These are phyloP conservation scores for Acidomyces sp. DNA, from an alignment of 495 filamentous ascomycete species.

Conservation along the genomic window DNA sequence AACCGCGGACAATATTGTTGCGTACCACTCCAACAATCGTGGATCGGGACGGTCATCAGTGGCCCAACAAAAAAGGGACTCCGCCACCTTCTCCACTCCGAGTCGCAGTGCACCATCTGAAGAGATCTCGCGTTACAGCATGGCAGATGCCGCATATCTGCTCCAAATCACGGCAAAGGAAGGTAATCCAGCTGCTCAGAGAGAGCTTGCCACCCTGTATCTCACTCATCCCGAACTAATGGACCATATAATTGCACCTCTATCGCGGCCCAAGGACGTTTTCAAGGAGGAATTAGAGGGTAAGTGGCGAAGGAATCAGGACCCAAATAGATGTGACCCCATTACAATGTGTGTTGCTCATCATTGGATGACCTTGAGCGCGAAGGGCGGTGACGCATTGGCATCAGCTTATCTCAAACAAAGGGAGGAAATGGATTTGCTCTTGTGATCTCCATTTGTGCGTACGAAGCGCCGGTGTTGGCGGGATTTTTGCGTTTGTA, in stretches of 20 bases:
- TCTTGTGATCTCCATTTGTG: no score
- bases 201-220: conserved; percentile 89
- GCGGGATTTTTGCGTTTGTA: no score
- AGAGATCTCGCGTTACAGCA: conserved; percentile 43
- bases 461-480: no score
- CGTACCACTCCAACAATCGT: conserved; percentile 35
- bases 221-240: conserved; percentile 85
- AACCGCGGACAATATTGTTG: conserved; percentile 63
- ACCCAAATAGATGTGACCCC: conserved; percentile 58
- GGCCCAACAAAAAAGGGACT: conserved; percentile 12
- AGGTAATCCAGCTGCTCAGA: conserved; percentile 80
- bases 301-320: conserved; percentile 39
- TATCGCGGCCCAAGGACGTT: conserved; percentile 74
- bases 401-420: conserved; percentile 76
- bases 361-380: conserved; percentile 95
- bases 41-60: conserved; percentile 14
- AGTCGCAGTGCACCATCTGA: conserved; percentile 27
- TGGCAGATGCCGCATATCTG: conserved; percentile 80
- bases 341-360: conserved; percentile 90
- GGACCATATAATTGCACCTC: conserved; percentile 67
- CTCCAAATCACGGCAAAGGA: conserved; percentile 93
- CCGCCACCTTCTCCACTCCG: conserved; percentile 13
- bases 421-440: conserved; percentile 44
- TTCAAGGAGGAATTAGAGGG: conserved; percentile 86
- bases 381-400: conserved; percentile 73